These are phyloP conservation scores for Lachancea sp. DNA, from an alignment of 805 yeast species.

Conservation along the genomic window DNA sequence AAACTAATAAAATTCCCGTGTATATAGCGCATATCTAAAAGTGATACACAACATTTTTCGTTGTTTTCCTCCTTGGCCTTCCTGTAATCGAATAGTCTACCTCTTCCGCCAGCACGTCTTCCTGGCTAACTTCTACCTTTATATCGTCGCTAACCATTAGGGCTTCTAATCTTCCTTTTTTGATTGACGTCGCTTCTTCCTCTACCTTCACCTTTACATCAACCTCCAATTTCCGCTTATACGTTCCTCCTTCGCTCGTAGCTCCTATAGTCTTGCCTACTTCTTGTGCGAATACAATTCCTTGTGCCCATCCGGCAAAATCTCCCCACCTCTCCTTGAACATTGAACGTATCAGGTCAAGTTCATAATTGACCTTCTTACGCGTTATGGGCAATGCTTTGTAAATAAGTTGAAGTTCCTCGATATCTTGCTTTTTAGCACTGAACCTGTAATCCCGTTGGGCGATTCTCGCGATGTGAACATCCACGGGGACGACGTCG, in stretches of 20 bases:
- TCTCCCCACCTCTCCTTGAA: conserved; percentile 74
- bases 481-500: conserved; percentile 89
- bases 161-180: neutral
- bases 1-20: neutral
- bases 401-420: conserved; percentile 26
- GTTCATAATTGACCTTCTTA: conserved; percentile 30
- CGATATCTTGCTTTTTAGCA: conserved; percentile 29
- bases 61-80: conserved; percentile 18
- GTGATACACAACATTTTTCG: conserved; percentile 4
- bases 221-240: conserved; percentile 17
- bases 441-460: conserved; percentile 63
- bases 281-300: conserved; percentile 86
- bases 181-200: neutral
- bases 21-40: conserved; percentile 6
- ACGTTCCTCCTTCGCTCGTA: conserved; percentile 32
- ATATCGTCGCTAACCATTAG: neutral
- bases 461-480: conserved; percentile 90
- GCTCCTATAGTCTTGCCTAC: conserved; percentile 69
- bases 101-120: conserved; percentile 9
- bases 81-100: conserved; percentile 25
- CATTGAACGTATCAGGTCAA: conserved; percentile 47
- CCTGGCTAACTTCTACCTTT: conserved; percentile 7
- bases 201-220: conserved; percentile 3
- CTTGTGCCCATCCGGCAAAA: conserved; percentile 98
- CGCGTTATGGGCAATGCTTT: conserved; percentile 23